Evolutionary conservation across 2,329 filamentous ascomycete species (phyloP).

Genomic region (Ophiostoma triangulosporum): DNA sequence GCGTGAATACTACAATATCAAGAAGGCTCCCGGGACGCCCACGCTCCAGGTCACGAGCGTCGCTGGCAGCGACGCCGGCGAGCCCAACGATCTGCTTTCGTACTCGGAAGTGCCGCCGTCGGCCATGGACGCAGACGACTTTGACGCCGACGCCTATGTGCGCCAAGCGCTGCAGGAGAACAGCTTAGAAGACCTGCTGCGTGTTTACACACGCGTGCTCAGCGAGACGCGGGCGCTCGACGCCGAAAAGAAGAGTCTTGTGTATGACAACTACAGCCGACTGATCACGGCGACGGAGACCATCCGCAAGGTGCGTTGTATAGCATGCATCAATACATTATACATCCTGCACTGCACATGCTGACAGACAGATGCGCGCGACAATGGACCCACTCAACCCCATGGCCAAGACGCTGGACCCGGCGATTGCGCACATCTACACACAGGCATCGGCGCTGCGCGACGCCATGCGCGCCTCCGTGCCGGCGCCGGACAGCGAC

Average conservation of each 20-base stretch:
- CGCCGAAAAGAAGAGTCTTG: constrained; percentile 89
- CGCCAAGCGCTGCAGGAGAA: constrained; percentile 45
- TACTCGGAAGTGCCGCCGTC: constrained; percentile 46
- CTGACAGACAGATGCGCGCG: constrained; percentile 47
- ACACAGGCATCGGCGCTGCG: constrained; percentile 42
- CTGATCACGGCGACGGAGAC: constrained; percentile 93
- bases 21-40: constrained; percentile 27
- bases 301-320: constrained; percentile 52
- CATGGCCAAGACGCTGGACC: constrained; percentile 57
- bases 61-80: constrained; percentile 16
- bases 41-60: constrained; percentile 29
- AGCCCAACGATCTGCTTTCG: neutral
- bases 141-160: constrained; percentile 60
- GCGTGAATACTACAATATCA: constrained; percentile 89
- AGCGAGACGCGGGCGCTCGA: constrained; percentile 80
- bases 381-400: constrained; percentile 71
- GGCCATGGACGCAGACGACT: constrained; percentile 61
- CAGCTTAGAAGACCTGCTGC: constrained; percentile 54
- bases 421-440: constrained; percentile 63
- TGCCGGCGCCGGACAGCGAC: constrained; percentile 32
- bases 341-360: neutral
- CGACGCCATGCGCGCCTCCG: constrained; percentile 33
- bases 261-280: constrained; percentile 98
- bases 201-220: constrained; percentile 56
- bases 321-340: neutral